Conservation (phyloP, 352 stramenopile species). For the Phytophthora pisi region DNA sequence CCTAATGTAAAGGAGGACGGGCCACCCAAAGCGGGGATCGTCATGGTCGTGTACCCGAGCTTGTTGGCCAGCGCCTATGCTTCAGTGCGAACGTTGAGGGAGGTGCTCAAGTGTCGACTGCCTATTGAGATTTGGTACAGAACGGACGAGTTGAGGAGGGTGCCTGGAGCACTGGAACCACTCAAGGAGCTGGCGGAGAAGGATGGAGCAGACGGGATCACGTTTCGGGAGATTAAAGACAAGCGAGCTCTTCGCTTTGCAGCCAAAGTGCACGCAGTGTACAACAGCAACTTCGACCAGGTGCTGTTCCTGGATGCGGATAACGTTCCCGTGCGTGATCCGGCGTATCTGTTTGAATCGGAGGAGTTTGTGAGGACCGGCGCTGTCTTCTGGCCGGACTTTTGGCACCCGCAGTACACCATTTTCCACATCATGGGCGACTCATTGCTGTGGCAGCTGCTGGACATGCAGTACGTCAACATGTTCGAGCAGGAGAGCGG, state of each 20-base stretch:
- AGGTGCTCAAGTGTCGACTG: constrained; percentile 41
- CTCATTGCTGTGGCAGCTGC: constrained; percentile 56
- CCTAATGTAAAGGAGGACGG: constrained; percentile 16
- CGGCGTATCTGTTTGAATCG: constrained; percentile 51
- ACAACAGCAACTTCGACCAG: constrained; percentile 48
- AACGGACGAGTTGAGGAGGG: constrained; percentile 26
- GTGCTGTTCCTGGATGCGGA: constrained; percentile 65
- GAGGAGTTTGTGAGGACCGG: constrained; percentile 45
- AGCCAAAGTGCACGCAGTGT: constrained; percentile 55
- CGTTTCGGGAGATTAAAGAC: constrained; percentile 34
- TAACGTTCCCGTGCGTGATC: constrained; percentile 53
- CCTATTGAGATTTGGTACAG: constrained; percentile 61
- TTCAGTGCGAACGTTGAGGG: constrained; percentile 41
- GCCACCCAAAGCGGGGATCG: constrained; percentile 33
- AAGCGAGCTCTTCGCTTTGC: constrained; percentile 46
- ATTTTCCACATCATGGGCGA: constrained; percentile 68
- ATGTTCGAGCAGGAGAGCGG: constrained; percentile 79
- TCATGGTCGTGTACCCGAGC: constrained; percentile 59
- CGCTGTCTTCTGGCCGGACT: constrained; percentile 75
- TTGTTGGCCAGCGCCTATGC: constrained; percentile 47
- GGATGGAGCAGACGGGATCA: constrained; percentile 27
- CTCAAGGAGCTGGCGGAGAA: constrained; percentile 28
- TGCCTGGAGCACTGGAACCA: constrained; percentile 11
- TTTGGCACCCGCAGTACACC: constrained; percentile 61
- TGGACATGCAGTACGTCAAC: constrained; percentile 51